A percentile compares a stretch with the other conserved stretches of the same genome.
Evolutionary conservation across 176 grass and related monocot genomes (phyloP).

Genomic region (Themeda triandra): DNA sequence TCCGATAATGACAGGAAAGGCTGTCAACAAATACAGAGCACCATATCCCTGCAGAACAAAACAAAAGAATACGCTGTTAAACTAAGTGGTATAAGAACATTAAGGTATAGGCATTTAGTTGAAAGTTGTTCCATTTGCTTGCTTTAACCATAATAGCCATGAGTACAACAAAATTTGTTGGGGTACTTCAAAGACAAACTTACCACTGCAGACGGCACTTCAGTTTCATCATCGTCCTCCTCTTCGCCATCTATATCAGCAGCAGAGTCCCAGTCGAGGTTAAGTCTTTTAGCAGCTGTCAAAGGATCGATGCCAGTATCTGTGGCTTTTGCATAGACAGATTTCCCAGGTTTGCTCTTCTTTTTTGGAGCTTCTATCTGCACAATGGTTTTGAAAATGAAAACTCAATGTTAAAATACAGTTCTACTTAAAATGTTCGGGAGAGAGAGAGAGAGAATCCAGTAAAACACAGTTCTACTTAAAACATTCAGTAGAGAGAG

Average conservation of each 20-base stretch:
- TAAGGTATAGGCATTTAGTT: background rate
- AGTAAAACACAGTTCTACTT: background rate
- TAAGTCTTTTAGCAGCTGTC: slow-evolving; percentile 83
- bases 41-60: slow-evolving; percentile 74
- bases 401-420: background rate
- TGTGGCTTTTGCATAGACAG: slow-evolving; percentile 81
- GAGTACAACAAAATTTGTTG: background rate
- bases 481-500: background rate
- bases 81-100: background rate
- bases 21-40: slow-evolving; percentile 89
- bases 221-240: slow-evolving; percentile 53
- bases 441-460: background rate
- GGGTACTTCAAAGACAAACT: background rate
- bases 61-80: background rate
- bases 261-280: slow-evolving; percentile 85
- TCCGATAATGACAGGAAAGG: slow-evolving; percentile 75
- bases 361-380: slow-evolving; percentile 67
- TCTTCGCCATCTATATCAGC: slow-evolving; percentile 70
- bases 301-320: slow-evolving; percentile 86
- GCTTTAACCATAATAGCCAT: background rate
- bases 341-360: slow-evolving; percentile 70
- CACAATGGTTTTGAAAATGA: slow-evolving; percentile 12
- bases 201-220: slow-evolving; percentile 90
- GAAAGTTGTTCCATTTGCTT: background rate
- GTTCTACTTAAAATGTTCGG: background rate